phyloP scores from a whole-genome alignment of 1,284 basidiomycete genomes.

The Porodaedalea pini region DNA sequence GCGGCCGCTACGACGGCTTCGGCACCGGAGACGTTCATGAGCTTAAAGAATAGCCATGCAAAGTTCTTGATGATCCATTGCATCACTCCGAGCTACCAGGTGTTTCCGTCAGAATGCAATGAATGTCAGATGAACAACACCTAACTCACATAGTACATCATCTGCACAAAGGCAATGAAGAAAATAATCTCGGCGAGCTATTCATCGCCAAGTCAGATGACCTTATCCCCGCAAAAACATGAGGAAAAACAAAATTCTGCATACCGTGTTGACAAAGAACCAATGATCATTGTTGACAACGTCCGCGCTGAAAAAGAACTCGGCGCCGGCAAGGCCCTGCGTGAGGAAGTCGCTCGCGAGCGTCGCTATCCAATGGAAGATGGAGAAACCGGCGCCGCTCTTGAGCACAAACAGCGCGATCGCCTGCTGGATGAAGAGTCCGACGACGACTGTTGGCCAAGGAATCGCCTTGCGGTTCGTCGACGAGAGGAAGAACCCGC shows the following conservation, averaged over 20 bases:
- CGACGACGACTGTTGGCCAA: slow-evolving; percentile 82
- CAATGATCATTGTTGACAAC: slow-evolving; percentile 56
- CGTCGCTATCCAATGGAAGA: slow-evolving; percentile 79
- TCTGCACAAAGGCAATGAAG: slow-evolving; percentile 85
- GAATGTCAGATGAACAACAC: background rate
- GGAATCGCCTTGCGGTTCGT: slow-evolving; percentile 57
- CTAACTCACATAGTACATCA: slow-evolving; percentile 67
- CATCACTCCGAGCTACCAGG: slow-evolving; percentile 68
- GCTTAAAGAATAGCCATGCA: slow-evolving; percentile 91
- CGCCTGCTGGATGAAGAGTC: slow-evolving; percentile 79
- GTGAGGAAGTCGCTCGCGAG: slow-evolving; percentile 71
- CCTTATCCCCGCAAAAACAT: background rate
- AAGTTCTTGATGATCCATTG: slow-evolving; percentile 84
- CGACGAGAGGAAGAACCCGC: slow-evolving; percentile 64
- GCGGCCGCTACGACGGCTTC: slow-evolving; percentile 90
- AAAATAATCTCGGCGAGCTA: slow-evolving; percentile 77
- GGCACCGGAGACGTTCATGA: slow-evolving; percentile 83
- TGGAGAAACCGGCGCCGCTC: slow-evolving; percentile 70
- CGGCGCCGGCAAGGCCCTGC: slow-evolving; percentile 60
- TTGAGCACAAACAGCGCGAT: slow-evolving; percentile 87
- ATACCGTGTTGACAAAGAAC: slow-evolving; percentile 78
- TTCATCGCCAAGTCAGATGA: background rate
- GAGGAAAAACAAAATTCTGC: slow-evolving; percentile 24
- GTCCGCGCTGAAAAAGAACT: slow-evolving; percentile 74
- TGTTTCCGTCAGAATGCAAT: slow-evolving; percentile 8